Percentiles rank a stretch among this genome's conserved stretches.
Evolutionary conservation across 129 eudicot genomes (phyloP).

Genomic region (Arctium lappa): DNA sequence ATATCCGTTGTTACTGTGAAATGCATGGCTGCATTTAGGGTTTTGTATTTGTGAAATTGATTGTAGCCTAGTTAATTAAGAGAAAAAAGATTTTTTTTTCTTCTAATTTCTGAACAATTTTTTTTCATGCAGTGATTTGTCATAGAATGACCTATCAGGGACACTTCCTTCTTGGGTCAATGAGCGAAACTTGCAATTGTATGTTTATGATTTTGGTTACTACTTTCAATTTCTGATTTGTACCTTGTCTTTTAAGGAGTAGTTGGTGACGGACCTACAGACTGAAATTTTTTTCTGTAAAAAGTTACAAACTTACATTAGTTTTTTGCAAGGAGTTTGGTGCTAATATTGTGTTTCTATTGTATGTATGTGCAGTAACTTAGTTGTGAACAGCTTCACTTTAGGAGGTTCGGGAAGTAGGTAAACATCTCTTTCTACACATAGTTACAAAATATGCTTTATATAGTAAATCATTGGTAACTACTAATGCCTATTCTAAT

Average conservation of each 20-base stretch:
- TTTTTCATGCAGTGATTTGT: conserved; percentile 64
- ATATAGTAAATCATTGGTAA: neutral
- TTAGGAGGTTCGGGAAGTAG: conserved; percentile 42
- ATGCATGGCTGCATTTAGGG: neutral
- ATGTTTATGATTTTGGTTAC: conserved; percentile 20
- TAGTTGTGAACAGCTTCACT: conserved; percentile 78
- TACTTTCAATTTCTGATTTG: neutral
- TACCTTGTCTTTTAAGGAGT: neutral
- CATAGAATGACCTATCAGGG: conserved; percentile 82
- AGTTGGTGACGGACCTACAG: neutral
- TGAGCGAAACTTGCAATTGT: conserved; percentile 55
- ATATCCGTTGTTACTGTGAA: neutral
- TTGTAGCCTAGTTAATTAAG: neutral
- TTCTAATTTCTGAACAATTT: neutral
- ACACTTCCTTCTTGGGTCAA: conserved; percentile 72
- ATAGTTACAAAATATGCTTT: neutral
- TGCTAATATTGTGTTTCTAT: conserved; percentile 9
- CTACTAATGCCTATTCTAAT: neutral
- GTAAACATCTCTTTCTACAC: conserved; percentile 11
- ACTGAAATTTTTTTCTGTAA: neutral
- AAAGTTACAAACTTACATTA: neutral
- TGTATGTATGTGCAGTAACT: conserved; percentile 48
- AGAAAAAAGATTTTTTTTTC: neutral
- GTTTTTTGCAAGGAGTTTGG: neutral
- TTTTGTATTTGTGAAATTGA: neutral